Percentiles rank a stretch among this genome's conserved stretches.
Evolutionary conservation across 768 basidiomycete species (phyloP).

Genomic region (Phanerochaete sordida): DNA sequence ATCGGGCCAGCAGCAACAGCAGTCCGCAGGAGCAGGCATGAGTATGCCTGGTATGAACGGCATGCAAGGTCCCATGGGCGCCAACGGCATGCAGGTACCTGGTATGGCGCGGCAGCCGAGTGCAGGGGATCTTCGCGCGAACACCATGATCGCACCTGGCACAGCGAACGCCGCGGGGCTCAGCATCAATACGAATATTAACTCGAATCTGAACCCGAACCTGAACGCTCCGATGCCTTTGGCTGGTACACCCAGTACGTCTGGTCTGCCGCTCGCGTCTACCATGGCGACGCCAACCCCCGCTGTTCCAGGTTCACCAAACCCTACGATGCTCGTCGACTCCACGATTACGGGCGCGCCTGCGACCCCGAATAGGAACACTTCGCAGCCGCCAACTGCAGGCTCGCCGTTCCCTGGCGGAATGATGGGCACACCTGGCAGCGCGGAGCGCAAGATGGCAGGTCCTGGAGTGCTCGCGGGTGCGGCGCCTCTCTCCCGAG

Average conservation of each 20-base stretch:
- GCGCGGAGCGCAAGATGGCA: conserved; percentile 11
- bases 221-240: conserved; percentile 6
- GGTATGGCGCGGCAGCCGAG: not conserved
- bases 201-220: not conserved
- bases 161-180: conserved; percentile 7
- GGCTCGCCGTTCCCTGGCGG: conserved; percentile 18
- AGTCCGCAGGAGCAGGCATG: conserved; percentile 16
- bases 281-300: conserved; percentile 15
- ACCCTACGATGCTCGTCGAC: conserved; percentile 11
- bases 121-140: not conserved
- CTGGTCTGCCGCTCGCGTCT: not conserved
- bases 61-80: not conserved
- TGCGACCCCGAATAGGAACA: conserved; percentile 19
- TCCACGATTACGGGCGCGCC: conserved; percentile 6
- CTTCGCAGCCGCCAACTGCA: conserved; percentile 19
- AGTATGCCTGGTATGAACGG: conserved; percentile 10
- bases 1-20: conserved; percentile 15
- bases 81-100: not conserved
- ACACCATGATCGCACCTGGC: not conserved
- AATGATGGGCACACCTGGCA: conserved; percentile 1
- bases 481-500: conserved; percentile 6
- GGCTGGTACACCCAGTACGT: not conserved
- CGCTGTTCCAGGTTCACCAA: conserved; percentile 13
- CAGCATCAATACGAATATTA: conserved; percentile 15
- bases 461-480: not conserved